Conservation (phyloP, 2,329 filamentous ascomycete species). For the Fusarium nanum region DNA sequence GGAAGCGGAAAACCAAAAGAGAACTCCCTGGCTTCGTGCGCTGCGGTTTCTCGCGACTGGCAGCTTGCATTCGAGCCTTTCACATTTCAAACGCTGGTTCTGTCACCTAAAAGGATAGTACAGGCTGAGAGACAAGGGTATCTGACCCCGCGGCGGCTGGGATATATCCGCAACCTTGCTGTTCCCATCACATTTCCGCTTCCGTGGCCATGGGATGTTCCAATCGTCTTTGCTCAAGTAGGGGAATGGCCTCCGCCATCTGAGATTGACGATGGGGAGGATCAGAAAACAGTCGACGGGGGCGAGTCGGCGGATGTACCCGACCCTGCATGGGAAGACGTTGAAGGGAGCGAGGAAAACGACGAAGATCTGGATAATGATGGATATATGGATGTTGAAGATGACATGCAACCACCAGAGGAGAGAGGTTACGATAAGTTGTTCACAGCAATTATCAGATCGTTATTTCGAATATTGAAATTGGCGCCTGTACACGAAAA, state of each 20-base stretch:
- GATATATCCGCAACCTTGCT: not conserved
- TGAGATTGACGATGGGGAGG: accelerated
- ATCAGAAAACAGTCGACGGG: not conserved
- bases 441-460: not conserved
- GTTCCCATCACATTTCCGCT: constrained; percentile 17
- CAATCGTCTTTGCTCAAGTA: not conserved
- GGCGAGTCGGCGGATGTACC: not conserved
- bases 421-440: constrained; percentile 14
- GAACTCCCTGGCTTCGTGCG: constrained; percentile 4
- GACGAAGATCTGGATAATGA: not conserved
- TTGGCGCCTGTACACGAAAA: constrained; percentile 11
- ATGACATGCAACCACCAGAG: not conserved
- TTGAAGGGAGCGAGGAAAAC: not conserved
- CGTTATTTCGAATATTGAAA: constrained; percentile 4
- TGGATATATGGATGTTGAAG: not conserved
- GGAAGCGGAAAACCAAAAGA: not conserved
- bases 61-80: constrained; percentile 17
- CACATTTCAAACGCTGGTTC: constrained; percentile 2
- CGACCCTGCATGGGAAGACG: not conserved
- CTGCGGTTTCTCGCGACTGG: constrained; percentile 11
- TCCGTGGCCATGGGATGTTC: constrained; percentile 10
- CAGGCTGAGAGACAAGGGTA: constrained; percentile 10
- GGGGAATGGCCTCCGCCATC: not conserved
- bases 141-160: not conserved
- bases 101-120: constrained; percentile 1